Conservation (phyloP, 148 eudicot species). For the Bassia scoparia region DNA sequence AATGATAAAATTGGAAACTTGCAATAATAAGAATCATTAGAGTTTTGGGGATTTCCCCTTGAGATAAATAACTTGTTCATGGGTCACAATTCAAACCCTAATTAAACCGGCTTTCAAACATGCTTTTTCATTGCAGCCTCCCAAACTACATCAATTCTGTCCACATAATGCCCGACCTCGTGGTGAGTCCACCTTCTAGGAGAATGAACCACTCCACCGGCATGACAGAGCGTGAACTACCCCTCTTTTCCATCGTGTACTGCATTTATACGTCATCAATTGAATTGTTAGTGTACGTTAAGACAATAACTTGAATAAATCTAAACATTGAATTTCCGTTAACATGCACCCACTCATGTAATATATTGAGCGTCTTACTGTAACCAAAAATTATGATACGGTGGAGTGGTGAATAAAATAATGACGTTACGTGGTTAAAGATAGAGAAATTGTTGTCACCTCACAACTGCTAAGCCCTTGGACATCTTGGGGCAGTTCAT, state of each 20-base stretch:
- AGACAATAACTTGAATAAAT: background rate
- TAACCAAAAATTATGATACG: background rate
- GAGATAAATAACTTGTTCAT: background rate
- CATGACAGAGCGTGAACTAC: constrained; percentile 87
- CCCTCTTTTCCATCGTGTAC: constrained; percentile 80
- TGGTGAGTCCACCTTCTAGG: constrained; percentile 76
- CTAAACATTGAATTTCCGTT: too few species aligned
- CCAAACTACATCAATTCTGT: constrained; percentile 73
- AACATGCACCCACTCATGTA: too few species aligned
- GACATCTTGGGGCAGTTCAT: constrained; percentile 67
- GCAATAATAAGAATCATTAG: background rate
- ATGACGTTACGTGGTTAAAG: background rate
- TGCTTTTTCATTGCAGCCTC: constrained; percentile 69
- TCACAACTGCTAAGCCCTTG: constrained; percentile 62
- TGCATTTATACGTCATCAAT: constrained; percentile 18
- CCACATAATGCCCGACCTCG: constrained; percentile 70
- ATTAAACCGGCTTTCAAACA: constrained; percentile 55
- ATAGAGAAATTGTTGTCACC: constrained; percentile 24
- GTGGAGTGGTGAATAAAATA: background rate
- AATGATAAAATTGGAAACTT: background rate
- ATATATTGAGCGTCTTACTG: too few species aligned
- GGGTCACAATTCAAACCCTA: background rate
- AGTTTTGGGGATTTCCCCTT: background rate
- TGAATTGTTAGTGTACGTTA: background rate
- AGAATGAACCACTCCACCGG: constrained; percentile 71